Evolutionary conservation across 1,284 basidiomycete species (phyloP).

Genomic region (Rhodotorula sp.): DNA sequence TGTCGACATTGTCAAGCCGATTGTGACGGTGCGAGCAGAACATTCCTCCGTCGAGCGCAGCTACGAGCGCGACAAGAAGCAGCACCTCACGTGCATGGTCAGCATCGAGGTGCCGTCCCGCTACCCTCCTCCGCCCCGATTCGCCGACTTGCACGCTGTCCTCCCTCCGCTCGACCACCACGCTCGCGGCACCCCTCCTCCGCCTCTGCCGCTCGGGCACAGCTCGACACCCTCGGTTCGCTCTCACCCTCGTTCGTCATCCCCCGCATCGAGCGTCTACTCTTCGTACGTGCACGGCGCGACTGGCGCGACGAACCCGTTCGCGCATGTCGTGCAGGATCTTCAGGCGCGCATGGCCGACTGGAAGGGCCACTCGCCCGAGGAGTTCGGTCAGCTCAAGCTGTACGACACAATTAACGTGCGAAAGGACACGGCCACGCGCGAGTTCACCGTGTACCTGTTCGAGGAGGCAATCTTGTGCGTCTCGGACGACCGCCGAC

Average conservation of each 20-base stretch:
- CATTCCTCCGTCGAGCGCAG: constrained; percentile 48
- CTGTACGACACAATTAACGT: constrained; percentile 90
- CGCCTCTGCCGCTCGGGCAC: background rate
- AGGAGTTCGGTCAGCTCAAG: constrained; percentile 75
- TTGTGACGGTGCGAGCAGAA: constrained; percentile 49
- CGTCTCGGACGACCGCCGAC: constrained; percentile 89
- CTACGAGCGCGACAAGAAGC: constrained; percentile 45
- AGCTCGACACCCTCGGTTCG: background rate
- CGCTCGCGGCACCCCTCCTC: background rate
- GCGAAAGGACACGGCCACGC: constrained; percentile 77
- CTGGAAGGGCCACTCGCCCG: constrained; percentile 89
- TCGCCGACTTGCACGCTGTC: background rate
- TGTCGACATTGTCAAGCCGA: constrained; percentile 43
- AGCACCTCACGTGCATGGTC: constrained; percentile 52
- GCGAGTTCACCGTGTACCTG: constrained; percentile 54
- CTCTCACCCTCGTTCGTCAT: constrained; percentile 20
- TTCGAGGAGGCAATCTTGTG: constrained; percentile 97
- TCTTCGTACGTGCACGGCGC: constrained; percentile 30
- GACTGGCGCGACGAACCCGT: constrained; percentile 47
- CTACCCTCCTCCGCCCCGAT: constrained; percentile 21
- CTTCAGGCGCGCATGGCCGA: constrained; percentile 83
- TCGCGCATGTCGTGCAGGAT: constrained; percentile 79
- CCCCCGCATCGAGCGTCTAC: constrained; percentile 28
- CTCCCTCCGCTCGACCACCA: background rate
- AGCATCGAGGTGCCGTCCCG: constrained; percentile 50